Conservation (phyloP, 2,329 filamentous ascomycete species). For the Pestalotiopsis sp. region DNA sequence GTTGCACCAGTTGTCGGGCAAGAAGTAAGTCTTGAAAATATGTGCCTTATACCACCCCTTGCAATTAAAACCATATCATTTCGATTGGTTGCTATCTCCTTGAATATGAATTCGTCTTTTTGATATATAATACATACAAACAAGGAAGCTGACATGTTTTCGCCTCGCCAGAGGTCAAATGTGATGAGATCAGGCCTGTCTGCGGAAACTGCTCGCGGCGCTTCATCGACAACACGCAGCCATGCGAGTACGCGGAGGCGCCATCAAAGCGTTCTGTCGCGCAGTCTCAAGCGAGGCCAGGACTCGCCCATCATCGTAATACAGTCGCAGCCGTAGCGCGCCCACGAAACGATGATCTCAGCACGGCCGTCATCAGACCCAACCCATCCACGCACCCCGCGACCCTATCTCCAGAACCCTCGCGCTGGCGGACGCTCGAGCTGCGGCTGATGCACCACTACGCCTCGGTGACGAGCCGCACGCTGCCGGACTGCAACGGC, state of each 20-base stretch:
- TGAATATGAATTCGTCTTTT: not conserved
- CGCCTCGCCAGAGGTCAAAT: not conserved
- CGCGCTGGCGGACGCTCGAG: slow-evolving; percentile 10
- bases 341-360: no score
- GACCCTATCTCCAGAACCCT: not conserved
- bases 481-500: slow-evolving; percentile 14
- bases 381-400: not conserved
- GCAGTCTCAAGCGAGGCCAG: not conserved
- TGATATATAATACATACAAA: not conserved
- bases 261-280: not conserved
- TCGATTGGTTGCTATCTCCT: no score
- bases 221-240: not conserved
- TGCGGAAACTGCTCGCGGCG: not conserved
- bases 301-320: not conserved
- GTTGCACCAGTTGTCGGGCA: slow-evolving; percentile 5
- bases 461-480: slow-evolving; percentile 4
- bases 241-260: not conserved
- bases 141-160: not conserved
- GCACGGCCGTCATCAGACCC: not conserved
- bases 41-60: no score
- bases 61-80: no score
- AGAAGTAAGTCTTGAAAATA: not conserved
- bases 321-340: no score
- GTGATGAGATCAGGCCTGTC: not conserved
- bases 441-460: slow-evolving; percentile 16